A percentile compares a stretch with the other conserved stretches of the same genome.
Conservation (phyloP, 2,329 filamentous ascomycete genomes). For the Colletotrichum horii region DNA sequence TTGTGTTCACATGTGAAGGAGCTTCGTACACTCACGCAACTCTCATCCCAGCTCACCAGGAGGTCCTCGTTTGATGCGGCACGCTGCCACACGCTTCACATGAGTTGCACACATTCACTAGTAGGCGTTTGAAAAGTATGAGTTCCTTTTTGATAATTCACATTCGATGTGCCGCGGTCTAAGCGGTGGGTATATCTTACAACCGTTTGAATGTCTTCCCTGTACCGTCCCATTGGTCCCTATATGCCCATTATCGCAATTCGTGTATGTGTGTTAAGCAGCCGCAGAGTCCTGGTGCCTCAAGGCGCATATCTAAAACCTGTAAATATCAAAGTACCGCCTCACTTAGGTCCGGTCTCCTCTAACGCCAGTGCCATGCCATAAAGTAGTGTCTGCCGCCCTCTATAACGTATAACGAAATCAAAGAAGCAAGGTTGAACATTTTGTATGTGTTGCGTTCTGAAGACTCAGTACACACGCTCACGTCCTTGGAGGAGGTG, state of each 20-base stretch:
- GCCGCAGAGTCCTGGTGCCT: conserved; percentile 15
- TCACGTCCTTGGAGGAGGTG: conserved; percentile 41
- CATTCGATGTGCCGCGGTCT: conserved; percentile 3
- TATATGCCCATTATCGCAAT: neutral
- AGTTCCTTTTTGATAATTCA: neutral
- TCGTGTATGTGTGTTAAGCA: conserved; percentile 6
- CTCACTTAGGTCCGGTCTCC: neutral
- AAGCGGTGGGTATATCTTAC: conserved; percentile 12
- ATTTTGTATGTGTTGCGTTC: neutral
- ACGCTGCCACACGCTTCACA: neutral
- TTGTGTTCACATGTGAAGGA: neutral
- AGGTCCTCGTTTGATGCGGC: neutral
- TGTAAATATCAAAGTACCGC: neutral
- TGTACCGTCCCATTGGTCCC: neutral
- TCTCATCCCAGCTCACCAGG: neutral
- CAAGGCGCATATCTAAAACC: conserved; percentile 8
- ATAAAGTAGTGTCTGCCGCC: neutral
- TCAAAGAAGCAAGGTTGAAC: neutral
- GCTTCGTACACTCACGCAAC: neutral
- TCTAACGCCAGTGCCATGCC: conserved; percentile 13
- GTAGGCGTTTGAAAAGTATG: neutral
- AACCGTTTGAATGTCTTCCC: neutral
- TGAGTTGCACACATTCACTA: too few relatives aligned
- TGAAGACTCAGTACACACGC: conserved; percentile 29
- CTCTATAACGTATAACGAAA: neutral